These are phyloP conservation scores for Holtermannia corniformis DNA, from an alignment of 768 basidiomycete species.

Conservation along the genomic window DNA sequence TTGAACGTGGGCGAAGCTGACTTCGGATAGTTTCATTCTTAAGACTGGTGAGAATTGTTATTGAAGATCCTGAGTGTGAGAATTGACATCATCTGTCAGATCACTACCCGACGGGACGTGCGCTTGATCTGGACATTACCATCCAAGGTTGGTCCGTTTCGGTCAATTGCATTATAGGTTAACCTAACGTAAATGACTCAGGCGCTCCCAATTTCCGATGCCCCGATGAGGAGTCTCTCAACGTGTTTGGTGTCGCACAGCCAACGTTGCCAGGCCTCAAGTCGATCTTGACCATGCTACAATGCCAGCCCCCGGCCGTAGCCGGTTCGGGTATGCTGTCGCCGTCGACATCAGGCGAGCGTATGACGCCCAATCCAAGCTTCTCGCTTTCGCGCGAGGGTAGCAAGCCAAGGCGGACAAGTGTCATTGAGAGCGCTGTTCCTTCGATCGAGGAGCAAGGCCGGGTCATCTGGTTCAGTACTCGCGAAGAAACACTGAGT, in stretches of 20 bases:
- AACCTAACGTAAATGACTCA: too few relatives aligned
- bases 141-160: slow-evolving; percentile 58
- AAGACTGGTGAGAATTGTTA: slow-evolving; percentile 64
- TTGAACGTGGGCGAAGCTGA: too few relatives aligned
- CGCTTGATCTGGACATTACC: slow-evolving; percentile 79
- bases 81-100: slow-evolving; percentile 20
- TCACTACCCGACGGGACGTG: slow-evolving; percentile 48
- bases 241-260: slow-evolving; percentile 89
- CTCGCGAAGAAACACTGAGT: slow-evolving; percentile 92
- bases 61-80: slow-evolving; percentile 58
- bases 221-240: slow-evolving; percentile 64
- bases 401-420: neutral
- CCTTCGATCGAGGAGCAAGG: slow-evolving; percentile 16
- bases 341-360: neutral
- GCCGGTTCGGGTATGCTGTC: neutral
- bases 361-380: neutral
- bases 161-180: too few relatives aligned
- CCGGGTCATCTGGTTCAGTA: slow-evolving; percentile 72
- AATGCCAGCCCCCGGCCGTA: slow-evolving; percentile 25
- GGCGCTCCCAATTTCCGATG: slow-evolving; percentile 90
- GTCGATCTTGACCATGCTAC: slow-evolving; percentile 74
- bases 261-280: slow-evolving; percentile 84
- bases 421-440: neutral
- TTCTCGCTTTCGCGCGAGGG: slow-evolving; percentile 37
- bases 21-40: slow-evolving; percentile 62